Evolutionary conservation across 179 eudicot species (phyloP).

Genomic region (Camellia oleifera): DNA sequence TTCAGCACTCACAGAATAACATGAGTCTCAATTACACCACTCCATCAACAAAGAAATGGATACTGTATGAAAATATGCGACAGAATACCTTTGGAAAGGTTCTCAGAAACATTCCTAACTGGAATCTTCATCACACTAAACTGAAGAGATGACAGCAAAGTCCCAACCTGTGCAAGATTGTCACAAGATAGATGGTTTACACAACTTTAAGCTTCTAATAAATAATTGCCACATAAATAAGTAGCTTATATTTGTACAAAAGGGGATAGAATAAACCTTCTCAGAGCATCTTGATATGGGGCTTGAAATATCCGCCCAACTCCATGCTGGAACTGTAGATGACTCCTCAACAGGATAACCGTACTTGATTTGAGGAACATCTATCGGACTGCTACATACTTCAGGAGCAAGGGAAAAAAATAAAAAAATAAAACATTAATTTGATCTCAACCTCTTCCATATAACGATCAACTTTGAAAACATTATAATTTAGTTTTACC

Average conservation of each 20-base stretch:
- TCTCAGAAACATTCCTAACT: conserved; percentile 45
- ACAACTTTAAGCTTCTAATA: background rate
- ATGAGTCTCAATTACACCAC: background rate
- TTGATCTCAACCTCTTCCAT: background rate
- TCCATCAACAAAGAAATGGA: background rate
- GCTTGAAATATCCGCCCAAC: conserved; percentile 73
- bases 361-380: conserved; percentile 76
- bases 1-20: background rate
- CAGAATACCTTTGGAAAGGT: conserved; percentile 57
- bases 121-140: conserved; percentile 81
- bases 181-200: background rate
- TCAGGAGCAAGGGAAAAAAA: conserved; percentile 20
- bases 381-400: conserved; percentile 76
- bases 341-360: conserved; percentile 48
- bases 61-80: too few species aligned
- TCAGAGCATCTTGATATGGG: conserved; percentile 60
- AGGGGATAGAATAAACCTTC: conserved; percentile 41
- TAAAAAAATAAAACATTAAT: background rate
- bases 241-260: background rate
- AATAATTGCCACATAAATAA: conserved; percentile 12
- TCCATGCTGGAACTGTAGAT: conserved; percentile 53
- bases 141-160: conserved; percentile 58
- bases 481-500: conserved; percentile 35
- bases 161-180: conserved; percentile 43
- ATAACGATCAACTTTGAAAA: background rate